These are phyloP conservation scores for Annulohypoxylon stygium DNA, from an alignment of 495 filamentous ascomycete species.

Conservation along the genomic window DNA sequence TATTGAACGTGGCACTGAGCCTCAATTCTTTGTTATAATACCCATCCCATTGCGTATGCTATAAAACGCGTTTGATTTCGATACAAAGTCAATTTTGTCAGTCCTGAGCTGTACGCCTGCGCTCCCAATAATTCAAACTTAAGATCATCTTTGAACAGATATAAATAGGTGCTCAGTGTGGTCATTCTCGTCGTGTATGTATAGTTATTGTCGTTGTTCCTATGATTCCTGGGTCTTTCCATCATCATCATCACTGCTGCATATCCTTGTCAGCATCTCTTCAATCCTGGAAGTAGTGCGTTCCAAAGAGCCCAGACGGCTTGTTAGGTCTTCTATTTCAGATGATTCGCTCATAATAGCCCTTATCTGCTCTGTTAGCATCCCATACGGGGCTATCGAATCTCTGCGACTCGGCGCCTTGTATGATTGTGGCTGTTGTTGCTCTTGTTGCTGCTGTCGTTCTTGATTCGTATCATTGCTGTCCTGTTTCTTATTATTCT, in stretches of 20 bases:
- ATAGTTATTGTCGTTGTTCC: not conserved
- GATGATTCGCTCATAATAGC: slow-evolving; percentile 56
- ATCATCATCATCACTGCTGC: slow-evolving; percentile 20
- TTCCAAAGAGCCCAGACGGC: slow-evolving; percentile 57
- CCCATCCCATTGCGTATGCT: not conserved
- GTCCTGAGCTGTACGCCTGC: slow-evolving; percentile 11
- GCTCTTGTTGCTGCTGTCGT: slow-evolving; percentile 5
- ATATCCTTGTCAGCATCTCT: slow-evolving; percentile 51
- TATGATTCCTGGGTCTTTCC: slow-evolving; percentile 5
- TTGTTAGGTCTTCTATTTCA: slow-evolving; percentile 52
- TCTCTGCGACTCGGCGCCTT: slow-evolving; percentile 57
- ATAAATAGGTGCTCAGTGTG: not conserved
- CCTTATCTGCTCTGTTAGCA: slow-evolving; percentile 54
- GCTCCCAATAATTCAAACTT: slow-evolving; percentile 53
- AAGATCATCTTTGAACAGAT: not conserved
- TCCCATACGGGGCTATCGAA: slow-evolving; percentile 59
- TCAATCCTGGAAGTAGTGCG: slow-evolving; percentile 56
- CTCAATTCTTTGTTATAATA: not conserved
- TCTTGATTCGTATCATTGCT: slow-evolving; percentile 24
- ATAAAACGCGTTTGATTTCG: not conserved
- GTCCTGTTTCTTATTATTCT: slow-evolving; percentile 39
- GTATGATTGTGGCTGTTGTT: slow-evolving; percentile 1
- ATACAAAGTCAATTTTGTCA: slow-evolving; percentile 9
- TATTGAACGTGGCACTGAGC: not conserved
- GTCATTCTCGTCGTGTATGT: slow-evolving; percentile 1